Conservation (phyloP, 495 filamentous ascomycete species). For the Jackrogersella minutella region DNA sequence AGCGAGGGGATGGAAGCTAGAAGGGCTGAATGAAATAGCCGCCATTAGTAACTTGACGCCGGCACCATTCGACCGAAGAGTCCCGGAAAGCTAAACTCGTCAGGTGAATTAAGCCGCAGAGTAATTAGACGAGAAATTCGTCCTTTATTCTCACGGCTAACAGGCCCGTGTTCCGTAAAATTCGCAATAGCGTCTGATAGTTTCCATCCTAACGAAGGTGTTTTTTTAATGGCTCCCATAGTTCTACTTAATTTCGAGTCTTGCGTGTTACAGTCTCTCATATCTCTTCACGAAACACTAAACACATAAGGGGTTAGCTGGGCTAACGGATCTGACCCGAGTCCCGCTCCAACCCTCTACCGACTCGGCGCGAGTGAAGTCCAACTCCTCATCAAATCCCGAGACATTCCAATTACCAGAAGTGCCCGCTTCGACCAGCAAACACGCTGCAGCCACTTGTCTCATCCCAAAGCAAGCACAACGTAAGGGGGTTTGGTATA, state of each 20-base stretch:
- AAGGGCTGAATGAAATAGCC: slow-evolving; percentile 31
- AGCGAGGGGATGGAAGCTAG: slow-evolving; percentile 31
- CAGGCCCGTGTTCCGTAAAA: slow-evolving; percentile 37
- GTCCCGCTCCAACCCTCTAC: slow-evolving; percentile 19
- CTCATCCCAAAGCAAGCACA: too few relatives aligned
- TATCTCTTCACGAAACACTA: slow-evolving; percentile 1
- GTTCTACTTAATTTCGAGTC: not conserved
- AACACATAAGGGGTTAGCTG: slow-evolving; percentile 3
- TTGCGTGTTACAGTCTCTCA: not conserved
- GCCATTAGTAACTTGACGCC: slow-evolving; percentile 15
- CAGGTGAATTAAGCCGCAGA: slow-evolving; percentile 3
- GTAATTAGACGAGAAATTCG: slow-evolving; percentile 18
- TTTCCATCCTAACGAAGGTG: too few relatives aligned
- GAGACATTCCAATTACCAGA: slow-evolving; percentile 14
- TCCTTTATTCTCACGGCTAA: slow-evolving; percentile 22
- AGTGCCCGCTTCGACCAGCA: not conserved
- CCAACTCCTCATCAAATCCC: slow-evolving; percentile 9
- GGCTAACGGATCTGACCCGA: slow-evolving; percentile 19
- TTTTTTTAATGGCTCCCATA: not conserved
- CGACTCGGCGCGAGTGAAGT: slow-evolving; percentile 15
- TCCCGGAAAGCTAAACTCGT: not conserved
- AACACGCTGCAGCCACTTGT: not conserved
- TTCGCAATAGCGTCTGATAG: slow-evolving; percentile 4
- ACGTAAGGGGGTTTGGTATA: not conserved
- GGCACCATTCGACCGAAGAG: slow-evolving; percentile 22